Base-by-base conservation (phyloP, 2,329 filamentous ascomycete species). In the Coniochaeta ligniaria region DNA sequence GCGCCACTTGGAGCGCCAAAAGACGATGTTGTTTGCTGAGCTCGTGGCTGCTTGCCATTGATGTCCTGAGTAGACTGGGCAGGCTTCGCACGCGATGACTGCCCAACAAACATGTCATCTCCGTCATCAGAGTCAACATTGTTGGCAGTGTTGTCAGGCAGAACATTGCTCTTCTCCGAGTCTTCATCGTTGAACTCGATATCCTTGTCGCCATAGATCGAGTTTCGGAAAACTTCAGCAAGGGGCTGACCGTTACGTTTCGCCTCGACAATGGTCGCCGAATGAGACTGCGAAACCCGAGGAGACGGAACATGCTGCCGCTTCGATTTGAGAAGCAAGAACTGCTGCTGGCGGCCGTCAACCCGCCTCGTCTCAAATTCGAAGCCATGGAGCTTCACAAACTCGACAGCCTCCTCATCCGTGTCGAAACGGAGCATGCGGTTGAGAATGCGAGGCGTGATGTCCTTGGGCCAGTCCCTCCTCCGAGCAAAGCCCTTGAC, bases 381-480 rank as follows among this genome's bases (percentile, higher is more conserved):
- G 33, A 88, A 74, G 9, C 78, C 78, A 61, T 86, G 83, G n/a
- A 80, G 72, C 65, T 83, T 79, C 0, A 84, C 85, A 71, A 91
- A 87, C 1, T 81, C 77, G 17, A 89, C 78, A 9, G 90, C 87
- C 61, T 92, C 85, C 35, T 82, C 73, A 60, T 88, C 80, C 0
- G 82, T 84, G 63, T 91, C 90, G 64, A 91, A 92, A 17, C 79
- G 77, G n/a, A 89, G 74, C 63, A 83, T 81, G 9, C 72, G 73
- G 66, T 86, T 86, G 28, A 88, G 71, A 6, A 78, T 78, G 0
- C 75, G 70, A 0, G 84, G 78, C 0, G 84, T 87, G 54, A 88
- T 79, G 63, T 88, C 85, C 64, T 82, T 84, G 2, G 84, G 79
- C 6, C 80, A 77, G 58, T 82, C 81, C 62, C 83, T 78, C 26